phyloP scores from a whole-genome alignment of 208 protist species.

The Porcisia deanei region DNA sequence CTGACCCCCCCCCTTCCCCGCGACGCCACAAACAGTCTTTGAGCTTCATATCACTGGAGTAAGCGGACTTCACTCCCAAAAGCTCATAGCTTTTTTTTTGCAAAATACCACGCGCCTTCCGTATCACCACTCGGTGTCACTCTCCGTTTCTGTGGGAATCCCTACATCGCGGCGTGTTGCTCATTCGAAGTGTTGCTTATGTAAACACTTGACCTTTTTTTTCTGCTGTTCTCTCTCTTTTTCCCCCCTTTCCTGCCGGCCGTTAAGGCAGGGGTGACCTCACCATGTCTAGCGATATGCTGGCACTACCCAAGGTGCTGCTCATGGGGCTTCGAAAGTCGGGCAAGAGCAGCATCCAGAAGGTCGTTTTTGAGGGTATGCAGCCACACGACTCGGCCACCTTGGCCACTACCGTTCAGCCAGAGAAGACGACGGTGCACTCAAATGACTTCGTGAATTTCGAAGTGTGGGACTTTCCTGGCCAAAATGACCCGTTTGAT shows the following conservation, averaged over 20 bases:
- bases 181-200: not conserved
- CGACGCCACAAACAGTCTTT: too few relatives aligned
- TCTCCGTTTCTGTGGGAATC: not conserved
- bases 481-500: constrained; percentile 87
- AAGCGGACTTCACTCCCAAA: too few relatives aligned
- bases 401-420: constrained; percentile 81
- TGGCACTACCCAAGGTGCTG: constrained; percentile 83
- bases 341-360: constrained; percentile 92
- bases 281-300: constrained; percentile 31
- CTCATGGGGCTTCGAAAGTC: constrained; percentile 89
- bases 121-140: not conserved
- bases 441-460: constrained; percentile 91
- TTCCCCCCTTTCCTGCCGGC: not conserved
- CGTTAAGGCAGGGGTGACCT: not conserved
- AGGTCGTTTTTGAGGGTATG: constrained; percentile 91
- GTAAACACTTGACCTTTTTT: not conserved
- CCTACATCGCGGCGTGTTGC: too few relatives aligned
- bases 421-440: constrained; percentile 74
- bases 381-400: constrained; percentile 83
- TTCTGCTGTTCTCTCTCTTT: not conserved
- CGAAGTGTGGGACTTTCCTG: constrained; percentile 92
- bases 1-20: too few relatives aligned
- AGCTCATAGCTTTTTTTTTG: not conserved
- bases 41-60: too few relatives aligned
- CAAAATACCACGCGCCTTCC: not conserved